Conservation (phyloP, 805 yeast species). For the Zygosaccharomyces gambellarensis region DNA sequence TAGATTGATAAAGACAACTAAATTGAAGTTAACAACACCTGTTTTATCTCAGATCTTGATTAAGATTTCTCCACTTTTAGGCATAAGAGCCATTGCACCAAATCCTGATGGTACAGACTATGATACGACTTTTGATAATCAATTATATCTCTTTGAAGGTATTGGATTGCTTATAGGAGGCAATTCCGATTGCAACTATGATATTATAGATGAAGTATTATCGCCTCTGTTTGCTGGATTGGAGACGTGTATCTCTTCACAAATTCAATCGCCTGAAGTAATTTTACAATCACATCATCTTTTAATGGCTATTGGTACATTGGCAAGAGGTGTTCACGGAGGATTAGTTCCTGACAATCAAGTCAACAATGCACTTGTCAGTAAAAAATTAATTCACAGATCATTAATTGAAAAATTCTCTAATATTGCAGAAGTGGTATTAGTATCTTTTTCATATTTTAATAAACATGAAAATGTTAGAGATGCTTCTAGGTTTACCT, state of each 20-base stretch:
- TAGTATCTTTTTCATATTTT: conserved; percentile 76
- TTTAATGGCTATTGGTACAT: conserved; percentile 82
- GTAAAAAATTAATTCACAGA: conserved; percentile 27
- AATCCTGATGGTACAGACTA: conserved; percentile 38
- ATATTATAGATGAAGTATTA: conserved; percentile 58
- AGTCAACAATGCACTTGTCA: conserved; percentile 36
- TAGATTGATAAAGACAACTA: conserved; percentile 73
- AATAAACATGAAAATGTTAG: conserved; percentile 63
- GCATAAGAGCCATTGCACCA: conserved; percentile 41
- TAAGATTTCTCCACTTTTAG: conserved; percentile 56
- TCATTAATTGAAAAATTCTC: conserved; percentile 46
- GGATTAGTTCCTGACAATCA: conserved; percentile 38
- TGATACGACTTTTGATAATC: conserved; percentile 69
- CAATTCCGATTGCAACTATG: conserved; percentile 39
- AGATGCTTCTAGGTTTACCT: conserved; percentile 81
- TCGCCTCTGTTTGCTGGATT: conserved; percentile 71
- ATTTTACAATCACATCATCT: conserved; percentile 80
- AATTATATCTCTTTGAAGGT: conserved; percentile 79
- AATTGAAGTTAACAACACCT: conserved; percentile 52
- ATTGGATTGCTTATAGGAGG: conserved; percentile 67
- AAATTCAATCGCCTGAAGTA: conserved; percentile 39
- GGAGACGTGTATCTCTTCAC: conserved; percentile 56
- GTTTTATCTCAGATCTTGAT: conserved; percentile 55
- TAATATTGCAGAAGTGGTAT: conserved; percentile 73
- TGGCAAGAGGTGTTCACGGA: conserved; percentile 75